Conservation (phyloP, 257 asterid genomes). For the Ajuga chamaepitys region DNA sequence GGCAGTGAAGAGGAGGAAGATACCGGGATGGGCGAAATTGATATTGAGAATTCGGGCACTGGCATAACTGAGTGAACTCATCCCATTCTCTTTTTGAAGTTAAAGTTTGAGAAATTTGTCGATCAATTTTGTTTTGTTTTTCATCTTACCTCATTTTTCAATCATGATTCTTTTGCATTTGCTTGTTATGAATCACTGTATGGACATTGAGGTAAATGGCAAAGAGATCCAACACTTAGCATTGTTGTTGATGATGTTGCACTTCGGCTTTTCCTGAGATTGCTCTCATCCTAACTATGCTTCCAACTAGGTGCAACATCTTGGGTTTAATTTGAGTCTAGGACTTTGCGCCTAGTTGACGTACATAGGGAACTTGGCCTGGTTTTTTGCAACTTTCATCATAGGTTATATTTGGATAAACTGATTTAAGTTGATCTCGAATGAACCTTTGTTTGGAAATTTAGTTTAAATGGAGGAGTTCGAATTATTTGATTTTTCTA, state of each 20-base stretch:
- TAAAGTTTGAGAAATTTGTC: constrained; percentile 2
- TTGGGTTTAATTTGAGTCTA: too few species aligned
- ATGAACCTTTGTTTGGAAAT: too few species aligned
- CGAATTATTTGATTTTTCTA: too few species aligned
- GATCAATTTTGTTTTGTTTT: background rate
- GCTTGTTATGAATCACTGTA: background rate
- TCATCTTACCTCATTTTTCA: background rate
- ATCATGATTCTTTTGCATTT: background rate
- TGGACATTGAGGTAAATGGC: background rate
- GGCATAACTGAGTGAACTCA: constrained; percentile 31
- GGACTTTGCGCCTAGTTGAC: too few species aligned
- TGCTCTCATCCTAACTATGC: too few species aligned
- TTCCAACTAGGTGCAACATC: too few species aligned
- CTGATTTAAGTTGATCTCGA: too few species aligned
- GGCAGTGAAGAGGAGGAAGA: constrained; percentile 94
- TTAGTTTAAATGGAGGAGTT: too few species aligned
- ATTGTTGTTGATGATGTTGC: background rate
- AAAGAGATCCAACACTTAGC: background rate
- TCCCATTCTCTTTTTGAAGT: background rate
- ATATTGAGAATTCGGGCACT: constrained; percentile 45
- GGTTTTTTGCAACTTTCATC: too few species aligned
- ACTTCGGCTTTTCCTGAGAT: too few species aligned
- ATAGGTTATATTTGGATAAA: too few species aligned
- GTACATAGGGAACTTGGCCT: too few species aligned
- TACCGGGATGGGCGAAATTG: constrained; percentile 93